phyloP scores from a whole-genome alignment of 2,329 filamentous ascomycete species.

The Ilyonectria mors-panacis region DNA sequence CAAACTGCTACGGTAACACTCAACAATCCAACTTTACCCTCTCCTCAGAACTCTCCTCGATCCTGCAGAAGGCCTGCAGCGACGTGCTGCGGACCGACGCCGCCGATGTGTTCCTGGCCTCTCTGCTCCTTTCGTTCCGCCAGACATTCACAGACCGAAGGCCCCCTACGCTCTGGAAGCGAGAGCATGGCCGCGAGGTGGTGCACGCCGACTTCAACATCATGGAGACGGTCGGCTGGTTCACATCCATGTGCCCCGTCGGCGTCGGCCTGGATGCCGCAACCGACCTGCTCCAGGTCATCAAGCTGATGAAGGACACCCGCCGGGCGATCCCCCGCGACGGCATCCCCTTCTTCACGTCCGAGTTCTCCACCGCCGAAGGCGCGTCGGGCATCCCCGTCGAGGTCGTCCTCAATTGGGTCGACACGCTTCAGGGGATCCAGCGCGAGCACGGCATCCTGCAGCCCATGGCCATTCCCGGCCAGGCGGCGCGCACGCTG shows the following conservation, averaged over 20 bases:
- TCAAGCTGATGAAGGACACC: slow-evolving; percentile 68
- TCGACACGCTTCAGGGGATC: slow-evolving; percentile 64
- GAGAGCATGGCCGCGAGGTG: slow-evolving; percentile 64
- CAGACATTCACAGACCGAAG: slow-evolving; percentile 68
- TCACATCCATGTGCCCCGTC: slow-evolving; percentile 70
- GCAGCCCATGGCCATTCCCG: slow-evolving; percentile 60
- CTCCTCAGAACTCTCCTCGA: slow-evolving; percentile 57
- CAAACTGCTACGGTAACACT: slow-evolving; percentile 64
- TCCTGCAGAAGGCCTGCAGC: slow-evolving; percentile 61
- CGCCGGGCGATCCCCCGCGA: slow-evolving; percentile 61
- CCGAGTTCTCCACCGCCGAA: slow-evolving; percentile 57
- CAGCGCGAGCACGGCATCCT: slow-evolving; percentile 65
- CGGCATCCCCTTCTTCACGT: slow-evolving; percentile 66
- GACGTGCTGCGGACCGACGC: slow-evolving; percentile 66
- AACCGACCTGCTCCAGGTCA: slow-evolving; percentile 65
- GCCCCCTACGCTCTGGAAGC: slow-evolving; percentile 68
- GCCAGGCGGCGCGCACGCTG: slow-evolving; percentile 54
- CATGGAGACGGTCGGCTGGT: slow-evolving; percentile 72
- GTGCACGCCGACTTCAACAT: slow-evolving; percentile 65
- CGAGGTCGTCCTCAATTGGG: slow-evolving; percentile 72
- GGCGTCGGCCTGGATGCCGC: slow-evolving; percentile 58
- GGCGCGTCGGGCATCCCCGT: slow-evolving; percentile 62
- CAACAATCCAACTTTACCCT: slow-evolving; percentile 60
- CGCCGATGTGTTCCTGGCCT: slow-evolving; percentile 68
- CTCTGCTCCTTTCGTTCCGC: slow-evolving; percentile 69